These are phyloP conservation scores for Speleostelium caveatum DNA, from an alignment of 78 protist genomes.

Conservation along the genomic window DNA sequence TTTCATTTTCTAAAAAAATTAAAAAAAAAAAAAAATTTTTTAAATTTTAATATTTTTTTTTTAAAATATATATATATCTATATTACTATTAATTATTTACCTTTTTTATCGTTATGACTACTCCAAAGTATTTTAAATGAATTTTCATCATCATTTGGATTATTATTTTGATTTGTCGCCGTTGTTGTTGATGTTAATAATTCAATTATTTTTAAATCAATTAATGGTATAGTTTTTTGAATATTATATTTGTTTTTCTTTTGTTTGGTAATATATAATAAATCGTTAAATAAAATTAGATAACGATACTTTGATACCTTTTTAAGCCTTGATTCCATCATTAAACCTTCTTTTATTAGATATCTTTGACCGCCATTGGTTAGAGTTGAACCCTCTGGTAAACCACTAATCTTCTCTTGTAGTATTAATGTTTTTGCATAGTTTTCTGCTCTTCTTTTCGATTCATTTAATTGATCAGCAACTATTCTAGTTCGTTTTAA, in stretches of 20 bases:
- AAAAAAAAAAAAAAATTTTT: too few species aligned
- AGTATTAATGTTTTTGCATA: constrained; percentile 2
- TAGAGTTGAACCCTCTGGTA: constrained; percentile 5
- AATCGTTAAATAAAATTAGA: constrained; percentile 38
- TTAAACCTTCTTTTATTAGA: constrained; percentile 45
- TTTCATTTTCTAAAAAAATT: too few species aligned
- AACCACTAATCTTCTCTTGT: constrained; percentile 30
- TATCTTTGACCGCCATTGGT: background rate
- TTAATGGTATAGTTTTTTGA: constrained; percentile 1
- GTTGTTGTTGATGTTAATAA: background rate
- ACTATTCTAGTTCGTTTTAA: constrained; percentile 35
- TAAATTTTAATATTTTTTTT: too few species aligned
- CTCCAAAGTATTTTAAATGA: constrained; percentile 56
- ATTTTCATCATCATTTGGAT: background rate
- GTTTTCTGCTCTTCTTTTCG: constrained; percentile 69
- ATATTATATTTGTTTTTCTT: constrained; percentile 54
- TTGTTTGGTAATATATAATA: constrained; percentile 42
- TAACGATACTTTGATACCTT: constrained; percentile 53
- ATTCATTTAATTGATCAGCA: constrained; percentile 60
- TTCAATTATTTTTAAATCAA: constrained; percentile 52
- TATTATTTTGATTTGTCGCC: background rate
- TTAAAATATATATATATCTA: too few species aligned
- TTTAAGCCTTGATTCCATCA: constrained; percentile 42
- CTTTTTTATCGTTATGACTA: constrained; percentile 27
- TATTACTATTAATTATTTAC: too few species aligned